Evolutionary conservation across 139 green algal species (phyloP).

Genomic region (Pseudopediastrum boryanum): DNA sequence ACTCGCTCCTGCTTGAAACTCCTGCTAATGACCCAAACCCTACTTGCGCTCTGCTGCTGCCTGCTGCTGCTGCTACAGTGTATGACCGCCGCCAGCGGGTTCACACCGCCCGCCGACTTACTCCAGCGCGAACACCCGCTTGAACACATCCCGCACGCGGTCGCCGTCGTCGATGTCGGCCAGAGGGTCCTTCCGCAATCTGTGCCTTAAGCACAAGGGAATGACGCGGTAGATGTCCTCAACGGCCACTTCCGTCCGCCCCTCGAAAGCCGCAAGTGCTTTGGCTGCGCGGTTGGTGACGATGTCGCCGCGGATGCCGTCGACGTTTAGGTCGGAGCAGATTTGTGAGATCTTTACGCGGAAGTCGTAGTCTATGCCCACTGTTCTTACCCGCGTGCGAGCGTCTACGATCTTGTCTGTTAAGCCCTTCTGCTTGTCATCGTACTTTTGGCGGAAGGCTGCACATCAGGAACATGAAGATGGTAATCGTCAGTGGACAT

Average conservation of each 20-base stretch:
- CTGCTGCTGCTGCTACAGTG: neutral
- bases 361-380: constrained; percentile 59
- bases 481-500: too few species aligned
- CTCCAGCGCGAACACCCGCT: constrained; percentile 64
- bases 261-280: constrained; percentile 86
- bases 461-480: too few species aligned
- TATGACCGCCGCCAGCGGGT: too few species aligned
- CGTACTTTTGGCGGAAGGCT: too few species aligned
- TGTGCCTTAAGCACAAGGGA: constrained; percentile 88
- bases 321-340: constrained; percentile 79
- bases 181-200: constrained; percentile 92
- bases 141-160: constrained; percentile 62
- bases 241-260: constrained; percentile 66
- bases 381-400: constrained; percentile 45
- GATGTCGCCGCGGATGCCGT: constrained; percentile 96
- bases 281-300: constrained; percentile 84
- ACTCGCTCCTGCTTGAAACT: too few species aligned
- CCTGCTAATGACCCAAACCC: too few species aligned
- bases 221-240: constrained; percentile 89
- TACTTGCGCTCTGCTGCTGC: neutral
- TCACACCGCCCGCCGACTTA: too few species aligned
- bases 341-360: constrained; percentile 69
- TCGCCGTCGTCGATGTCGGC: constrained; percentile 79
- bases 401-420: constrained; percentile 57
- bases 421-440: constrained; percentile 48